A percentile compares a stretch with the other conserved stretches of the same genome.
These are phyloP conservation scores for Polyporus tsugae DNA, from an alignment of 1,284 basidiomycete species.

Conservation along the genomic window DNA sequence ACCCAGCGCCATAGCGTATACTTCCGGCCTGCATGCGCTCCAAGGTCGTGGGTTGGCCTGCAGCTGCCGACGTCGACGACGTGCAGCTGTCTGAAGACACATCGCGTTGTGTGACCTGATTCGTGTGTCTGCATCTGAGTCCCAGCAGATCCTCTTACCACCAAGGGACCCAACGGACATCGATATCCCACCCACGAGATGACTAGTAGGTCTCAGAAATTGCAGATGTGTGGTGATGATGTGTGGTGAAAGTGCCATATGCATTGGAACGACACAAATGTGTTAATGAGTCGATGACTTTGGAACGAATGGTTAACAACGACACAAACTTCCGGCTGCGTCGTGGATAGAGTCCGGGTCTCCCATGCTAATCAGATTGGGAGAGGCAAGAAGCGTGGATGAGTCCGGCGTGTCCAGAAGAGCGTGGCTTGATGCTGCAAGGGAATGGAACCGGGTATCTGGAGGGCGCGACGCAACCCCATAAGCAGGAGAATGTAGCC, in stretches of 20 bases:
- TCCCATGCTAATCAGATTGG: neutral
- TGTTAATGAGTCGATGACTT: neutral
- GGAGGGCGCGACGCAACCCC: too few relatives aligned
- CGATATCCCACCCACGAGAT: too few relatives aligned
- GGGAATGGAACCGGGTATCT: slow-evolving; percentile 17
- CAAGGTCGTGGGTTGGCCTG: too few relatives aligned
- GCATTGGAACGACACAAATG: neutral
- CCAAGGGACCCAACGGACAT: too few relatives aligned
- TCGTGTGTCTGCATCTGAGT: too few relatives aligned
- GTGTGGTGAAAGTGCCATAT: neutral
- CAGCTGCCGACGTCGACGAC: too few relatives aligned
- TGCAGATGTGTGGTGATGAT: neutral
- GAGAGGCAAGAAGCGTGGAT: slow-evolving; percentile 5
- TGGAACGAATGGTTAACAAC: neutral
- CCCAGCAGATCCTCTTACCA: too few relatives aligned
- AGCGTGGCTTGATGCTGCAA: slow-evolving; percentile 17
- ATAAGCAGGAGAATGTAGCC: neutral
- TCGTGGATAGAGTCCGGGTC: neutral
- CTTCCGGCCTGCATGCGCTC: too few relatives aligned
- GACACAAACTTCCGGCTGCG: neutral
- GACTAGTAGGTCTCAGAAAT: neutral
- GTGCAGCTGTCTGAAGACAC: too few relatives aligned
- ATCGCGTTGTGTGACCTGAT: too few relatives aligned
- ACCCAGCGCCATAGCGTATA: too few relatives aligned
- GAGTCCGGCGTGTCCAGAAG: neutral